Evolutionary conservation across 2,329 filamentous ascomycete genomes (phyloP), one percentile per base, ranked within the genome.

Genomic region (Neonectria punicea): DNA sequence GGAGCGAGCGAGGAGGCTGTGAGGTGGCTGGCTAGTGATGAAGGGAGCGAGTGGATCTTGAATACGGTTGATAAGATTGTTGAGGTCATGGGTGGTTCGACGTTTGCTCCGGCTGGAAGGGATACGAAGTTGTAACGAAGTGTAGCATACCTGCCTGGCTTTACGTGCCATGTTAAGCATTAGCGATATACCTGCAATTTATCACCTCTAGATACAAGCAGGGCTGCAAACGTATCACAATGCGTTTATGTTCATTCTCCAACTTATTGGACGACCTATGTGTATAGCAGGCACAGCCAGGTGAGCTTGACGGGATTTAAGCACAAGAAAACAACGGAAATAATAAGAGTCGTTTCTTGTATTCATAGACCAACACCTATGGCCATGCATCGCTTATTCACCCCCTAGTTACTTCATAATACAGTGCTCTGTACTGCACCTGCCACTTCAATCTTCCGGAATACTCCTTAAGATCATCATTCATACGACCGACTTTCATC

Each of bases 41-140:
- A 85, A 72, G 83, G 83, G 9, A 76, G 79, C 16, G 81, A 83
- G 72, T 85, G 83, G 83, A 72, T 85, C 28, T 55, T 85, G 67
- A 76, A 68, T 63, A 80, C 80, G 2, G 79, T 85, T 11, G 83
- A 85, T 66, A 73, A 69, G 25, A 83, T 85, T 62, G 76, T 79
- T 1, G 80, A 82, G 74, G 81, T 80, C 0, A 75, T 87, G 53
- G 83, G 84, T 0, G 80, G 80, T 2, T 76, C 76, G 5, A 81
- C 73, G 16, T 84, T 82, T 77, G 81, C 76, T 13, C 68, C 69
- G 0, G 50, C 53, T n/a, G 61, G 56, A 55, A 68, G 68, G 44
- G 71, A 73, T 6, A 71, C 69, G 0, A 74, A 72, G 63, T 10
- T 73, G 20, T 73, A 61, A 61, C 43, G 16, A 25, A 54, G n/a